Evolutionary conservation across 805 yeast species (phyloP).

Genomic region (Lipomyces kockii): DNA sequence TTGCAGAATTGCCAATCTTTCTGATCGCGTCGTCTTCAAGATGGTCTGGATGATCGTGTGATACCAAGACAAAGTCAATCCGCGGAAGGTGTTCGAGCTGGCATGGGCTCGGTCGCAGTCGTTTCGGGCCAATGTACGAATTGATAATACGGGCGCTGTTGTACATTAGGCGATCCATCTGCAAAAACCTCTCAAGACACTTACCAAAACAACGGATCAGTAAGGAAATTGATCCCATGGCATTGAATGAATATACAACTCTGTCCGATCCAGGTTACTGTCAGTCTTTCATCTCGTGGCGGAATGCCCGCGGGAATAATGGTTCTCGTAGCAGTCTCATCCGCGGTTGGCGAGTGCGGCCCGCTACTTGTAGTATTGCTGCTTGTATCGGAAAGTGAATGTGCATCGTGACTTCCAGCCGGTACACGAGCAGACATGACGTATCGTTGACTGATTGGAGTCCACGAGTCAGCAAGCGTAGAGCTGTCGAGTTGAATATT

Average conservation of each 20-base stretch:
- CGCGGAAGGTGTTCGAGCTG: slow-evolving; percentile 62
- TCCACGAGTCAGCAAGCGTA: slow-evolving; percentile 32
- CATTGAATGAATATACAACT: slow-evolving; percentile 78
- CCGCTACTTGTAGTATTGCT: slow-evolving; percentile 8
- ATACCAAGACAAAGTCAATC: slow-evolving; percentile 76
- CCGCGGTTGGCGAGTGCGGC: slow-evolving; percentile 10
- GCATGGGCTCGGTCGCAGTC: slow-evolving; percentile 82
- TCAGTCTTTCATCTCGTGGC: slow-evolving; percentile 52
- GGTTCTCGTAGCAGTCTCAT: background rate
- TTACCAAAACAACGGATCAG: slow-evolving; percentile 75
- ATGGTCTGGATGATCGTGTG: slow-evolving; percentile 97
- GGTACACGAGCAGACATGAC: background rate
- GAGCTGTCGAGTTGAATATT: slow-evolving; percentile 25
- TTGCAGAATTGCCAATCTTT: slow-evolving; percentile 59
- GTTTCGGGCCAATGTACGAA: slow-evolving; percentile 74
- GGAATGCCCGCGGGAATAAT: slow-evolving; percentile 42
- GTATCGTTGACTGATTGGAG: slow-evolving; percentile 18
- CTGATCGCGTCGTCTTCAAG: slow-evolving; percentile 66
- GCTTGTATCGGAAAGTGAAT: slow-evolving; percentile 7
- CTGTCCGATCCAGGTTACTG: slow-evolving; percentile 93
- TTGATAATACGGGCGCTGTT: slow-evolving; percentile 60
- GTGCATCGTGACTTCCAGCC: background rate
- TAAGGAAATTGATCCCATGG: slow-evolving; percentile 71
- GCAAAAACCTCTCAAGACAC: background rate
- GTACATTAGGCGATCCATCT: slow-evolving; percentile 16